Evolutionary conservation across 345 rosid genomes (phyloP).

Genomic region (Clausena lansium): DNA sequence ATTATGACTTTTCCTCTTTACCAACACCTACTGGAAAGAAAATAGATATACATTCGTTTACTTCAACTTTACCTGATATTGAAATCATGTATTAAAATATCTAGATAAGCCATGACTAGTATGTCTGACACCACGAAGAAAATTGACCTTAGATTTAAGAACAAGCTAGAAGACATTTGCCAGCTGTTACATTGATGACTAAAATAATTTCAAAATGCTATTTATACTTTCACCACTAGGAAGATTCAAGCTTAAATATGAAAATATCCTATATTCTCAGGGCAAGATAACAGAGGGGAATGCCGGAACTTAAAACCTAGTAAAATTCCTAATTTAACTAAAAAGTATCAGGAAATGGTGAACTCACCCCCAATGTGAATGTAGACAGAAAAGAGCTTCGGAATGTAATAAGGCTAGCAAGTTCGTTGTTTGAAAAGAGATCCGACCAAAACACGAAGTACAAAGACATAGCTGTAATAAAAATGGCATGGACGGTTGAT

Average conservation of each 20-base stretch:
- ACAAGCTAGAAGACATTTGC: neutral
- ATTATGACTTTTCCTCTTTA: neutral
- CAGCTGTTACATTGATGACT: neutral
- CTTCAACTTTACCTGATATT: neutral
- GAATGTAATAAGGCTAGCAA: constrained; percentile 36
- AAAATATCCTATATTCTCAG: neutral
- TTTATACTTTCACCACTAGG: neutral
- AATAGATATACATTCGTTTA: neutral
- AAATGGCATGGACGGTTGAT: constrained; percentile 64
- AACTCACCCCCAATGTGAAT: constrained; percentile 55
- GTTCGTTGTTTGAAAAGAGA: constrained; percentile 40
- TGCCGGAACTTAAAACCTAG: neutral
- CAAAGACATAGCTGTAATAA: constrained; percentile 49
- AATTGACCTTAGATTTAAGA: neutral
- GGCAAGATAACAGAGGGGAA: neutral
- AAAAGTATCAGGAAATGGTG: constrained; percentile 7
- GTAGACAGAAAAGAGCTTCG: constrained; percentile 52
- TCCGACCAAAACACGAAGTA: constrained; percentile 66
- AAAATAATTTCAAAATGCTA: neutral
- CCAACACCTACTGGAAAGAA: neutral
- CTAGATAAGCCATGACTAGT: neutral
- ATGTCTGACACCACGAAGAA: neutral
- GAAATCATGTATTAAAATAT: neutral
- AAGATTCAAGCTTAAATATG: neutral
- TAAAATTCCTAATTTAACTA: neutral